Evolutionary conservation across 768 basidiomycete genomes (phyloP), one percentile per base, ranked within the genome.

Genomic region (Cystofilobasidium macerans): DNA sequence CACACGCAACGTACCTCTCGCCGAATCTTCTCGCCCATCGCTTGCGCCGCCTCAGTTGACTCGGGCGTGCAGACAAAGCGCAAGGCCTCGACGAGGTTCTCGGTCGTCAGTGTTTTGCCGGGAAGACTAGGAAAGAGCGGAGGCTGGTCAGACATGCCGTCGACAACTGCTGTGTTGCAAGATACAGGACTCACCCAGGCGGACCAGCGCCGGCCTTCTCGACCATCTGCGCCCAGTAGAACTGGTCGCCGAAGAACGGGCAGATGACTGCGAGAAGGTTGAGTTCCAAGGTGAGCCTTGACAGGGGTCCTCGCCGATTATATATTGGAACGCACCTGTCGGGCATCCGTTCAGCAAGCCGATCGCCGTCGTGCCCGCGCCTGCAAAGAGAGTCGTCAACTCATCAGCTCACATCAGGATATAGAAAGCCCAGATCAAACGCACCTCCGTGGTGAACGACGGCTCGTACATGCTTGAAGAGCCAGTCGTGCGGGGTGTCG

Each of bases 281-380:
- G 38, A 16, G 38, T 40, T 16, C 16, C 8, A 40, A 8, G 38
- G 16, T 40, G 38, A 40, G 38, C 38, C 8, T 8, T 16, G 38
- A 40, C 8, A 16, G 16, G 9, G 8, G 38, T 40, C 38, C 9
- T 16, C 38, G 16, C 8, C 38, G 42, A 42, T 13, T 13, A 42
- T 4, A 4, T 42, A 20, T 16, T 13, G 4, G 36, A 42, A 4
- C 42, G 42, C 80, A 12, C 84, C 79, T 0, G 83, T 85, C 2
- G 85, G 84, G 12, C 80, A 74, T 0, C 83, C 83, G 67, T 83
- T 82, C 3, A 81, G 75, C 11, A 86, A 75, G 0, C 84, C 85
- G 40, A 83, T 81, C 0, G 85, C 83, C 14, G 83, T 85, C 0
- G 85, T 86, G 0, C 85, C 85, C 9, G 85, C 85, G 5, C 84